Base-by-base conservation (phyloP, 257 asterid genomes). In the Rauvolfia tetraphylla region DNA sequence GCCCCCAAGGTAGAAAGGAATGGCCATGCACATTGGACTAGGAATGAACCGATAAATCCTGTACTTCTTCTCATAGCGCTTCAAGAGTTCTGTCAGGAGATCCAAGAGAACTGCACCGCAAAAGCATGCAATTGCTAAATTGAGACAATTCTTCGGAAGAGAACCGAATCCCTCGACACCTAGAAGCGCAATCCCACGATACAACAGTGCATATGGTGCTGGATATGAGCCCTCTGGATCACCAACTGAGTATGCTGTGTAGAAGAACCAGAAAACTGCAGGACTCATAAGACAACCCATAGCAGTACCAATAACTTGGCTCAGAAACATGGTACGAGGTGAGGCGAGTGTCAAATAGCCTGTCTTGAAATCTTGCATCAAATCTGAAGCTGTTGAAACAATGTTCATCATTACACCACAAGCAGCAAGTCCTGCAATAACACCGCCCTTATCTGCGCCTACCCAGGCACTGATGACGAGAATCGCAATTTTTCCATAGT, bases 11-110 rank as follows among this genome's bases (percentile, higher is more conserved):
- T 90, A 90, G 85, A 92, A 90, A 0, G 97, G 97, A 22, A 90
- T 89, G 0, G 97, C 97, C 96, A 92, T 90, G 79, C 95, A 92
- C 97, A 92, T 92, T 0, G 97, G 91, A 72, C 86, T 90, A 0
- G 97, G 96, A 2, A 92, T 56, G 38, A 90, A 88, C 77, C 94
- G 78, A 72, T 88, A 78, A 0, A 87, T 57, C 82, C 80, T 34
- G 17, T 58, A 84, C 76, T 76, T 90, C 0, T 85, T 88, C 62
- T 92, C 97, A 13, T 12, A 57, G 68, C 34, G 79, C 67, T 72
- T 63, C 84, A 89, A 42, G 41, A 81, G 11, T 57, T 76, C 76
- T 0, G 79, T 76, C 7, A 84, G 0, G 31, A 83, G 0, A 46
- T 87, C 84, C 18, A 92, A 56, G 0, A 66, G 34, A 13, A 88